A percentile compares a stretch with the other conserved stretches of the same genome.
phyloP scores from a whole-genome alignment of 805 yeast species.

The Wickerhamiella bombiphila region DNA sequence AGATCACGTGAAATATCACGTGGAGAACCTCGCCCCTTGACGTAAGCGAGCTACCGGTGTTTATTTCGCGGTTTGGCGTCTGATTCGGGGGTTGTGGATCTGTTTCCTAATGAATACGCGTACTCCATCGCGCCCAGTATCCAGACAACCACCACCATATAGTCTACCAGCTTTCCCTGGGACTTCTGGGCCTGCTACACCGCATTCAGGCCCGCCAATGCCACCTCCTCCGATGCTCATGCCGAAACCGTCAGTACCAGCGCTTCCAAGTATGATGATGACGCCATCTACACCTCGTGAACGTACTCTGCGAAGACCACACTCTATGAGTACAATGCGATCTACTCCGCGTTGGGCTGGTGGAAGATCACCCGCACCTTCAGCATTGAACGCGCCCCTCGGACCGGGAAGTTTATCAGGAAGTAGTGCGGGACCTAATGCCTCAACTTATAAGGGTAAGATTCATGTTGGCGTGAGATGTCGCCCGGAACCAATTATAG shows the following conservation, averaged over 20 bases:
- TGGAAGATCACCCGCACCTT: too few relatives aligned
- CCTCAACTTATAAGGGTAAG: slow-evolving; percentile 40
- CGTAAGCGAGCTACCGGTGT: too few relatives aligned
- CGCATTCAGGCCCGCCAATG: neutral
- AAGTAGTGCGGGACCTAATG: slow-evolving; percentile 3
- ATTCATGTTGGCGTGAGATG: slow-evolving; percentile 69
- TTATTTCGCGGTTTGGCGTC: too few relatives aligned
- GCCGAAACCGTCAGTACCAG: neutral
- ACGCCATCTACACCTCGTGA: slow-evolving; percentile 1
- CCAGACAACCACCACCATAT: neutral
- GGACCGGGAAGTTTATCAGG: slow-evolving; percentile 5
- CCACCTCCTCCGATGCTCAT: neutral
- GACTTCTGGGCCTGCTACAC: neutral
- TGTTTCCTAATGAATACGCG: neutral
- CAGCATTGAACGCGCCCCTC: too few relatives aligned
- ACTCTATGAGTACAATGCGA: slow-evolving; percentile 17
- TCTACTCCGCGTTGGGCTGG: too few relatives aligned
- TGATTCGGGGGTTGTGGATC: too few relatives aligned
- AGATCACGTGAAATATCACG: too few relatives aligned
- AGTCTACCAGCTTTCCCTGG: neutral
- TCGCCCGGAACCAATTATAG: slow-evolving; percentile 32
- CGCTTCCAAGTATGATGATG: neutral
- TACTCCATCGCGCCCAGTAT: neutral
- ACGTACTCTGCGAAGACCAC: slow-evolving; percentile 12
- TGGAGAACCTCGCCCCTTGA: too few relatives aligned